Percentiles rank a stretch among this genome's conserved stretches.
phyloP scores from a whole-genome alignment of 306 rosid genomes.

The Rosa rugosa region DNA sequence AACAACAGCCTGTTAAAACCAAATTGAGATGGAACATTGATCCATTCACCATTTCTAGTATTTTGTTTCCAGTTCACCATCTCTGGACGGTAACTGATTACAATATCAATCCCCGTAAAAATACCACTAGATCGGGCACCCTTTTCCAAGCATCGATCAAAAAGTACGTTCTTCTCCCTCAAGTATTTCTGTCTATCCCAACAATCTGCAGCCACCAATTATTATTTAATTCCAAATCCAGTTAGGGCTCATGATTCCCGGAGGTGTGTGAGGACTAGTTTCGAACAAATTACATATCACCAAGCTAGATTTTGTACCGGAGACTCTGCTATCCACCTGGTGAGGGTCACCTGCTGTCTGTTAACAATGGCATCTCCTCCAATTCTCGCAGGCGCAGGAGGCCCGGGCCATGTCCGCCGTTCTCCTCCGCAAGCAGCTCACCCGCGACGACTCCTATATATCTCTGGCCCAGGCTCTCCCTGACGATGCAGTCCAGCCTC shows the following conservation, averaged over 20 bases:
- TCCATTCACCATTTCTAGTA: no score
- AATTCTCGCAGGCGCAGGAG: conserved; percentile 65
- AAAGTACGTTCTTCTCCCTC: no score
- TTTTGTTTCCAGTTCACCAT: neutral
- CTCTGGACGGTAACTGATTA: neutral
- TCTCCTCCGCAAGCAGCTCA: conserved; percentile 91
- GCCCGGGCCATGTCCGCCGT: conserved; percentile 96
- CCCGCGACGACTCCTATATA: conserved; percentile 89
- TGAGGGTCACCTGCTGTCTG: no score
- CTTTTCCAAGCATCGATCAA: no score
- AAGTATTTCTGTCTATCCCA: no score
- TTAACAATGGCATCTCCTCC: conserved; percentile 88
- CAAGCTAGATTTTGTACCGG: no score
- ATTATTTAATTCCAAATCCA: neutral
- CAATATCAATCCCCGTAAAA: no score
- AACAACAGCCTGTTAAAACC: no score
- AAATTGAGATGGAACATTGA: no score
- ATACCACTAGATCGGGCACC: no score
- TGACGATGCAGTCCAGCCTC: conserved; percentile 59
- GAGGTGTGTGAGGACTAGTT: neutral
- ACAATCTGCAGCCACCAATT: no score
- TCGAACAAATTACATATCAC: neutral
- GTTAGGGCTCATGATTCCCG: neutral
- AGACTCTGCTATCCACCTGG: no score
- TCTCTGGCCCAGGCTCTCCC: conserved; percentile 78